phyloP scores from a whole-genome alignment of 148 eudicot genomes.

The Bassia scoparia region DNA sequence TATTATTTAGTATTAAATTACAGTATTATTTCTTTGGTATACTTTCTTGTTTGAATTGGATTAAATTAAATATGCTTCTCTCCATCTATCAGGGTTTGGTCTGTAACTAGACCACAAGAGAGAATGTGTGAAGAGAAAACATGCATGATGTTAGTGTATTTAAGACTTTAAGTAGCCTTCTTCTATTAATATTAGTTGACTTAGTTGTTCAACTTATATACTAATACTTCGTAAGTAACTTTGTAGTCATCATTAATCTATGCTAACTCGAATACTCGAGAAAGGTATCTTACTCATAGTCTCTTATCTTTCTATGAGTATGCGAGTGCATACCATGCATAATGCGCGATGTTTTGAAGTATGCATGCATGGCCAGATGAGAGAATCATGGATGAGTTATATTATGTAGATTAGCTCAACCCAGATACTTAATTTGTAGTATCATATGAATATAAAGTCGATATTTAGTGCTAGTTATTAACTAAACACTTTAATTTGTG shows the following conservation, averaged over 20 bases:
- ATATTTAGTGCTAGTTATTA: no score
- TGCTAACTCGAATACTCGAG: no score
- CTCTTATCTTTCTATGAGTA: no score
- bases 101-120: constrained; percentile 22
- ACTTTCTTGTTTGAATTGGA: neutral
- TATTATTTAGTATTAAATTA: neutral
- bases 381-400: no score
- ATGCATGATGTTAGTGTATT: neutral
- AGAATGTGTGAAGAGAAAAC: constrained; percentile 16
- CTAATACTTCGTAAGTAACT: constrained; percentile 15
- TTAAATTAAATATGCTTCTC: constrained; percentile 13
- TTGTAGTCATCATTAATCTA: neutral
- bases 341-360: no score
- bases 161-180: constrained; percentile 22
- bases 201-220: constrained; percentile 16
- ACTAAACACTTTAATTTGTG: no score
- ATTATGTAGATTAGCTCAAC: no score
- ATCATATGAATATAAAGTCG: no score
- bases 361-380: no score
- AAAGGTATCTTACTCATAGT: no score
- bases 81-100: constrained; percentile 37
- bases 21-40: neutral
- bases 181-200: neutral
- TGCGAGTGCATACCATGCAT: no score
- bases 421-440: no score